Conservation (phyloP, 495 filamentous ascomycete species). For the Arthonia radiata region DNA sequence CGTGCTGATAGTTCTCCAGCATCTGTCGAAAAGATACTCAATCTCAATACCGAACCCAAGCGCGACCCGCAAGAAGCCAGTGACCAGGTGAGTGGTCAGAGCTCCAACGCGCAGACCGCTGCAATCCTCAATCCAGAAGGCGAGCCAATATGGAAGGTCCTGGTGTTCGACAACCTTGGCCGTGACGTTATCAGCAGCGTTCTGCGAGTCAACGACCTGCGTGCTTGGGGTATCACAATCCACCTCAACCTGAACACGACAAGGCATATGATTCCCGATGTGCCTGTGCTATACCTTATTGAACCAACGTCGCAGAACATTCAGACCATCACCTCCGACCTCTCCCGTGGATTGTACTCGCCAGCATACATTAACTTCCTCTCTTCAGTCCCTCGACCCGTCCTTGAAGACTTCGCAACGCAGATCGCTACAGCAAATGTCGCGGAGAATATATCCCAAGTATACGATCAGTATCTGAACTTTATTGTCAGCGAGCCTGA, state of each 20-base stretch:
- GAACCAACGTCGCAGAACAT: conserved; percentile 69
- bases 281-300: conserved; percentile 84
- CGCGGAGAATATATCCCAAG: conserved; percentile 66
- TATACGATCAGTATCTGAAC: conserved; percentile 95
- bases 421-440: conserved; percentile 65
- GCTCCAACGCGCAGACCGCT: conserved; percentile 39
- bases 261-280: conserved; percentile 83
- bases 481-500: conserved; percentile 93
- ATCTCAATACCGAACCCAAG: conserved; percentile 62
- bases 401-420: conserved; percentile 87
- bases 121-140: conserved; percentile 74
- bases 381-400: conserved; percentile 69
- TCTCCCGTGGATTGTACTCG: conserved; percentile 69
- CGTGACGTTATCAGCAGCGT: conserved; percentile 77
- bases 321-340: conserved; percentile 60
- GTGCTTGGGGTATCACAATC: conserved; percentile 86
- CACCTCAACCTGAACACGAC: conserved; percentile 72
- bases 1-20: conserved; percentile 25
- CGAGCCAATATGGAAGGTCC: conserved; percentile 53
- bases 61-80: conserved; percentile 28
- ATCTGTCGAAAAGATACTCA: conserved; percentile 87
- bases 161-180: conserved; percentile 46
- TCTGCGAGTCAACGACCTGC: conserved; percentile 71
- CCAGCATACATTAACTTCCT: conserved; percentile 95
- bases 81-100: conserved; percentile 24